Conservation (phyloP, 2,329 filamentous ascomycete genomes). For the Ophiosphaerella narmari region DNA sequence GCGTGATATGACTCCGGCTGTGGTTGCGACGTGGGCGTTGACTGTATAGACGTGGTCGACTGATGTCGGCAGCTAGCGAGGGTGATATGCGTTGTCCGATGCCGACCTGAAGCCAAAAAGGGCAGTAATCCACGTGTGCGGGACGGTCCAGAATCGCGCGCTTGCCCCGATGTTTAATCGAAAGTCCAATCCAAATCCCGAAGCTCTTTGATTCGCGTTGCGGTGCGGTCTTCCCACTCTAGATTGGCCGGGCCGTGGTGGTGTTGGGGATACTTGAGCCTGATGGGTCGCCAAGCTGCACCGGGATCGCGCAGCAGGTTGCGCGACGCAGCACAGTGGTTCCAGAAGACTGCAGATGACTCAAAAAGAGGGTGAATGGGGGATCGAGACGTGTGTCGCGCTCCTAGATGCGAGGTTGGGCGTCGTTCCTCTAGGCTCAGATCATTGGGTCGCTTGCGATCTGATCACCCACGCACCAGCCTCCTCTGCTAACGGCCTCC, state of each 20-base stretch:
- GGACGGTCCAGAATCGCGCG: not conserved
- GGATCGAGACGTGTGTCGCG: slow-evolving; percentile 13
- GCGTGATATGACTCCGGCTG: slow-evolving; percentile 8
- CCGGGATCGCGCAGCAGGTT: slow-evolving; percentile 16
- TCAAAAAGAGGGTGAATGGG: slow-evolving; percentile 4
- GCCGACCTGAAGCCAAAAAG: not conserved
- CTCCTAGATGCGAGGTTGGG: slow-evolving; percentile 34
- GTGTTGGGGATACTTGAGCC: not conserved
- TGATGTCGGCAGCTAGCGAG: not conserved
- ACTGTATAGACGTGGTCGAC: slow-evolving; percentile 6
- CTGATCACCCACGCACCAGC: slow-evolving; percentile 17
- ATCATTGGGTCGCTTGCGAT: slow-evolving; percentile 29
- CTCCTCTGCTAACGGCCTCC: slow-evolving; percentile 7
- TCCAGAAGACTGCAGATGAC: slow-evolving; percentile 4
- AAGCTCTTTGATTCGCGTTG: not conserved
- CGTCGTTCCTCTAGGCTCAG: slow-evolving; percentile 27
- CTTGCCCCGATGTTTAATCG: not conserved
- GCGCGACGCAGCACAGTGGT: slow-evolving; percentile 16
- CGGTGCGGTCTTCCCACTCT: too few relatives aligned
- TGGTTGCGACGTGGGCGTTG: slow-evolving; percentile 4
- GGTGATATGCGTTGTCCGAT: slow-evolving; percentile 3
- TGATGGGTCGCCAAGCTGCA: slow-evolving; percentile 13
- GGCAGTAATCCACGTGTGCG: slow-evolving; percentile 2
- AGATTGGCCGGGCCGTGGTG: not conserved
- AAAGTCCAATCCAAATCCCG: not conserved